These are phyloP conservation scores for Aspergillus homomorphus DNA, from an alignment of 495 filamentous ascomycete genomes.

Conservation along the genomic window DNA sequence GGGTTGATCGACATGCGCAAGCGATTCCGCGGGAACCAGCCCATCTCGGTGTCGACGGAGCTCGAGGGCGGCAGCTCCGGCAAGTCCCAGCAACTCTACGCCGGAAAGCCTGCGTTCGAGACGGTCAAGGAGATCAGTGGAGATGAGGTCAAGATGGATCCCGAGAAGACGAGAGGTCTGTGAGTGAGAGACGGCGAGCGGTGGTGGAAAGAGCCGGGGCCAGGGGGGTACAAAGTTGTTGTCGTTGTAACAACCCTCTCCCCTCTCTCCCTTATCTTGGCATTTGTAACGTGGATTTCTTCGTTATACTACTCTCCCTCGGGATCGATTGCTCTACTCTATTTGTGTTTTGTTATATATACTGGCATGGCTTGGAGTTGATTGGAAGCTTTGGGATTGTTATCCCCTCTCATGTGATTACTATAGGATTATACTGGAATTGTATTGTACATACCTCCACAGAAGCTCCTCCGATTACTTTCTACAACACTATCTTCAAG, in stretches of 20 bases:
- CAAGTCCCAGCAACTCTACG: slow-evolving; percentile 64
- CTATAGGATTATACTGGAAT: slow-evolving; percentile 7
- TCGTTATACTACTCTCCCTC: neutral
- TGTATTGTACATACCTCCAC: slow-evolving; percentile 10
- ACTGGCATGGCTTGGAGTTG: slow-evolving; percentile 26
- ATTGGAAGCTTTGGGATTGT: neutral
- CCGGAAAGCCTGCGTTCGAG: slow-evolving; percentile 67
- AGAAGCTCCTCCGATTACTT: neutral
- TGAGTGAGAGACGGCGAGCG: too few relatives aligned
- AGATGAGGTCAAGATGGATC: slow-evolving; percentile 49
- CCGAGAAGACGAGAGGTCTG: slow-evolving; percentile 48
- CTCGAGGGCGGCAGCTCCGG: slow-evolving; percentile 51
- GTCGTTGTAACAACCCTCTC: neutral
- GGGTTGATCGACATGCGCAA: slow-evolving; percentile 99
- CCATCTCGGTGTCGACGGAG: slow-evolving; percentile 65
- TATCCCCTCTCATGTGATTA: slow-evolving; percentile 1
- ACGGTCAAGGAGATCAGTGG: slow-evolving; percentile 48
- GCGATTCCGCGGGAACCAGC: slow-evolving; percentile 93
- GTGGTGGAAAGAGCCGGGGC: neutral
- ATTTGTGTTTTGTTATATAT: slow-evolving; percentile 7
- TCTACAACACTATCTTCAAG: neutral
- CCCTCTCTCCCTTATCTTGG: slow-evolving; percentile 2
- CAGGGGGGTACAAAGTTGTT: neutral
- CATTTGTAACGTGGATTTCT: neutral
- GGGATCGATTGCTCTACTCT: neutral